phyloP scores from a whole-genome alignment of 805 yeast species.

The Vanderwaltozyma yarrowii region DNA sequence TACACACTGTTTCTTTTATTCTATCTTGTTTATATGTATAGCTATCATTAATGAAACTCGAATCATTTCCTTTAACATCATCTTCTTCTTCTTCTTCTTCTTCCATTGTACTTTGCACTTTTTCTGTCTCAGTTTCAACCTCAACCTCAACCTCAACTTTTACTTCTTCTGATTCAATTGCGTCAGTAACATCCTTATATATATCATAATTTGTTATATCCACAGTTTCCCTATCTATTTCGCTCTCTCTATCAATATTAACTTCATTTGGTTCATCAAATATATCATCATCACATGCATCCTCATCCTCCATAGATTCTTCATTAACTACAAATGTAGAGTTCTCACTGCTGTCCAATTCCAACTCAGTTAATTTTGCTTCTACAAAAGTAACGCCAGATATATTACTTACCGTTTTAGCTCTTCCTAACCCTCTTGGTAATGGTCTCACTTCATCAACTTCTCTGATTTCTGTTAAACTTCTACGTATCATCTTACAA shows the following conservation, averaged over 20 bases:
- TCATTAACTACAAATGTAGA: not conserved
- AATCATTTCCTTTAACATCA: too few species aligned
- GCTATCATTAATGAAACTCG: too few species aligned
- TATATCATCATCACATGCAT: too few species aligned
- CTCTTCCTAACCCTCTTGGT: not conserved
- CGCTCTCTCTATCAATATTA: too few species aligned
- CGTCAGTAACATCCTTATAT: not conserved
- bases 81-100: not conserved
- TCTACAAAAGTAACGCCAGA: not conserved
- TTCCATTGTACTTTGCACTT: not conserved
- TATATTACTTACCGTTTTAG: not conserved
- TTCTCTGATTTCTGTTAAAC: not conserved
- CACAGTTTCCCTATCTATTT: too few species aligned
- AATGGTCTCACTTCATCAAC: not conserved
- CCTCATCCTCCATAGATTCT: not conserved
- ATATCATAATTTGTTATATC: not conserved
- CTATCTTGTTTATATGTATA: too few species aligned
- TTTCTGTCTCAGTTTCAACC: not conserved
- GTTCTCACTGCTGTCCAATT: not conserved
- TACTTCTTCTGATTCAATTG: not conserved
- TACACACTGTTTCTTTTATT: too few species aligned
- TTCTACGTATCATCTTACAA: constrained; percentile 3
- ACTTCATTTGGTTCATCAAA: too few species aligned
- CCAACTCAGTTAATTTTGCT: not conserved
- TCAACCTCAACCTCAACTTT: not conserved